Conservation (phyloP, 179 eudicot species). For the Beta macrorhiza region DNA sequence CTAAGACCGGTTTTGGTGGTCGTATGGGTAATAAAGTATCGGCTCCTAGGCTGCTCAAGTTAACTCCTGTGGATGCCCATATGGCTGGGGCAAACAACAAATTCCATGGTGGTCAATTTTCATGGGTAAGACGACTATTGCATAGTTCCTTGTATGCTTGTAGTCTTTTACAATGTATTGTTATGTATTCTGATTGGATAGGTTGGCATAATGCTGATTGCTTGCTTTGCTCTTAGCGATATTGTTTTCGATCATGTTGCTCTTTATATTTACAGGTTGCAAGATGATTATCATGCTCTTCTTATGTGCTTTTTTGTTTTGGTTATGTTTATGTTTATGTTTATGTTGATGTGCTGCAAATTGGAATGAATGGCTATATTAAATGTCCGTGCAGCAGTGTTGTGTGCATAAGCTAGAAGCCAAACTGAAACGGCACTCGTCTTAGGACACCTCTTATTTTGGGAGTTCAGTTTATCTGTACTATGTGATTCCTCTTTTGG, state of each 20-base stretch:
- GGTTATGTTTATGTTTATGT: background rate
- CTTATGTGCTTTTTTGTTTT: background rate
- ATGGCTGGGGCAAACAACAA: slow-evolving; percentile 72
- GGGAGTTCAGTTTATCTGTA: too few relatives aligned
- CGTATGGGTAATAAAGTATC: slow-evolving; percentile 88
- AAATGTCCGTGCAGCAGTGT: background rate
- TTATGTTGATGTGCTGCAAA: background rate
- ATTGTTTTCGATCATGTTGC: background rate
- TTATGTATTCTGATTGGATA: too few relatives aligned
- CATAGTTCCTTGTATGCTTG: background rate
- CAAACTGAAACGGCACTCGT: background rate
- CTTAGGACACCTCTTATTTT: background rate
- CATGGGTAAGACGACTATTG: slow-evolving; percentile 66
- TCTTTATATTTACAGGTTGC: background rate
- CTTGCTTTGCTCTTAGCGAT: background rate
- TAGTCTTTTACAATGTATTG: background rate
- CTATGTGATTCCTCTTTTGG: too few relatives aligned
- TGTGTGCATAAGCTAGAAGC: background rate
- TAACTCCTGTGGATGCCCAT: slow-evolving; percentile 90
- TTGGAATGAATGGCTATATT: background rate
- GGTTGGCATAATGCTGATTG: too few relatives aligned
- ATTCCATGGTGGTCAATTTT: slow-evolving; percentile 87
- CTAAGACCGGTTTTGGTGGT: slow-evolving; percentile 84
- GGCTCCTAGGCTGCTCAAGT: slow-evolving; percentile 89
- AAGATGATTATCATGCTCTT: background rate